These are phyloP conservation scores for Chaetomium olivaceum DNA, from an alignment of 2,329 filamentous ascomycete species.

Conservation along the genomic window DNA sequence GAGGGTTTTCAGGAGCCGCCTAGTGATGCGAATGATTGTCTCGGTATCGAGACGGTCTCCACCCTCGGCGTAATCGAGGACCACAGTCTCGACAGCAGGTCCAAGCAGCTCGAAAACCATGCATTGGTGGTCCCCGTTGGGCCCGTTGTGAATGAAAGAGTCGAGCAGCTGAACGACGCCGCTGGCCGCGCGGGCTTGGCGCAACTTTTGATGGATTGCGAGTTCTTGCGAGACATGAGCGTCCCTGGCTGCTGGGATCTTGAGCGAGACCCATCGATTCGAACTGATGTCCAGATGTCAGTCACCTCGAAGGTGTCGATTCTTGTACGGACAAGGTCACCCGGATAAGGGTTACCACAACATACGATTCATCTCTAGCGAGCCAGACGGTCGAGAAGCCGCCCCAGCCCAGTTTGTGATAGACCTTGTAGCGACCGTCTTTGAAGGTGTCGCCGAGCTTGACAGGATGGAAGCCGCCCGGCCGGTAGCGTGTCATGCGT, in stretches of 20 bases:
- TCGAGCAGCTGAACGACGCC: slow-evolving; percentile 1
- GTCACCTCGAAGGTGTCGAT: too few species aligned
- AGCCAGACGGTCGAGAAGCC: slow-evolving; percentile 10
- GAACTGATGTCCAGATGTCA: neutral
- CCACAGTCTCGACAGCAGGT: neutral
- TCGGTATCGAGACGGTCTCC: neutral
- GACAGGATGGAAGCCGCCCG: slow-evolving; percentile 6
- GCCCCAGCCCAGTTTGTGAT: slow-evolving; percentile 5
- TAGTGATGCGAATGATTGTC: neutral
- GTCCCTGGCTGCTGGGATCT: neutral
- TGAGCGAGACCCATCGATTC: slow-evolving; percentile 10
- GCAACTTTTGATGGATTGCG: neutral
- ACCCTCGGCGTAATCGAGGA: neutral
- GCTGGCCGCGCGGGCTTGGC: neutral
- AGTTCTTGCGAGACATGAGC: neutral
- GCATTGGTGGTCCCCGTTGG: slow-evolving; percentile 9
- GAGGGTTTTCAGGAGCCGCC: neutral
- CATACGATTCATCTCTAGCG: neutral
- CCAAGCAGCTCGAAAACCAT: slow-evolving; percentile 12
- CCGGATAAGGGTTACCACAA: too few species aligned
- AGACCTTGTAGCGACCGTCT: neutral
- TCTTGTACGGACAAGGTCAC: too few species aligned
- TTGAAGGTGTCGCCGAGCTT: neutral
- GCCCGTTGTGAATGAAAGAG: slow-evolving; percentile 6
- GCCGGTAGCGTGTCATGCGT: neutral